These are phyloP conservation scores for Penicillium sp. DNA, from an alignment of 2,329 filamentous ascomycete genomes.

Conservation along the genomic window DNA sequence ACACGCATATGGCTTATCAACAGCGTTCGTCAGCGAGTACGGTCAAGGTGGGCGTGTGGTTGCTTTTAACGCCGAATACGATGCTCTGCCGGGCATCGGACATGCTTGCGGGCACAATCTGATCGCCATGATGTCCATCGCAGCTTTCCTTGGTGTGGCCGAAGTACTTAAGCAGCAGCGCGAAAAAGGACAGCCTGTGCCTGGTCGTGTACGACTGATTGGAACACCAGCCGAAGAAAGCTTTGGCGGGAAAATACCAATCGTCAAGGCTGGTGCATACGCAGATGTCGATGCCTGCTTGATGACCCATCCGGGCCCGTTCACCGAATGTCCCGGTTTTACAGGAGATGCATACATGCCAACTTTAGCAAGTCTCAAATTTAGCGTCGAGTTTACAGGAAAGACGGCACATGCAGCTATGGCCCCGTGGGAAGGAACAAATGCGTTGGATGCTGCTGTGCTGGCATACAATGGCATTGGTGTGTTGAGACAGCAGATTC, in stretches of 20 bases:
- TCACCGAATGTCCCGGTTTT: neutral
- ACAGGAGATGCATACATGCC: constrained; percentile 2
- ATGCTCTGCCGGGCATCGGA: constrained; percentile 1
- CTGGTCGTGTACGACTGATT: neutral
- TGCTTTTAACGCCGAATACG: constrained; percentile 36
- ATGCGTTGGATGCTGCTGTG: neutral
- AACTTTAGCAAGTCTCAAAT: neutral
- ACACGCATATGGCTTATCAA: constrained; percentile 50
- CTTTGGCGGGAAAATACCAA: neutral
- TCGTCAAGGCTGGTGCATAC: neutral
- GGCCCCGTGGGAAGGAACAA: neutral
- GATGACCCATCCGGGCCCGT: constrained; percentile 1
- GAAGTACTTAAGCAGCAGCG: neutral
- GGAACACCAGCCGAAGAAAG: neutral
- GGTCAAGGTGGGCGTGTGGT: constrained; percentile 38
- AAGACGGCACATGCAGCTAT: neutral
- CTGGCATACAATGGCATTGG: constrained; percentile 3
- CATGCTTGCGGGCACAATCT: constrained; percentile 1
- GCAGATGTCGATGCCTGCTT: neutral
- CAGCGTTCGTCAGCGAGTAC: constrained; percentile 48
- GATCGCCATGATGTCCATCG: constrained; percentile 3
- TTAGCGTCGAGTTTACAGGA: neutral
- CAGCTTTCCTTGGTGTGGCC: neutral
- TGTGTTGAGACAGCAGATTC: neutral
- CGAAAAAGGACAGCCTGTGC: neutral